phyloP scores from a whole-genome alignment of 2,329 filamentous ascomycete genomes.

The Eutypa lata region DNA sequence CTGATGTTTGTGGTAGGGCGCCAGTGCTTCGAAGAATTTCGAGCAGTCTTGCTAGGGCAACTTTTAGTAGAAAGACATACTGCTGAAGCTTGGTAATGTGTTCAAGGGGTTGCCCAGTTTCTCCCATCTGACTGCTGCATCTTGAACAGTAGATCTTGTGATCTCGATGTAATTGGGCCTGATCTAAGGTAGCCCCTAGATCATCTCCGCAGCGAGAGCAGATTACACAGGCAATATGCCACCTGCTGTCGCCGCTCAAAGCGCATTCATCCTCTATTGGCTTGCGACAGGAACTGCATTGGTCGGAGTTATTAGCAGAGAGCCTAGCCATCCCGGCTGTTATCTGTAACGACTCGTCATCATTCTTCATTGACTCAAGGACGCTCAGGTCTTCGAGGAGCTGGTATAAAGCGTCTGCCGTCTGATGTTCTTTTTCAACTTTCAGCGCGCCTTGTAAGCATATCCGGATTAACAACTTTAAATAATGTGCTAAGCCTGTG shows the following conservation, averaged over 20 bases:
- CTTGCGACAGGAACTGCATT: constrained; percentile 76
- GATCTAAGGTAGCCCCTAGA: constrained; percentile 63
- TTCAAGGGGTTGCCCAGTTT: constrained; percentile 56
- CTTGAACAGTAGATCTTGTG: constrained; percentile 67
- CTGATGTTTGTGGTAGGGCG: constrained; percentile 70
- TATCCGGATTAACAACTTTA: constrained; percentile 95
- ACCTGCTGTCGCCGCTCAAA: constrained; percentile 69
- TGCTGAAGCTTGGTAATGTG: constrained; percentile 84
- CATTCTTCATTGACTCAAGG: constrained; percentile 72
- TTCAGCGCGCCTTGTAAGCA: constrained; percentile 91
- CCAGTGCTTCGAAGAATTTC: constrained; percentile 83
- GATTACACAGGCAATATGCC: constrained; percentile 79
- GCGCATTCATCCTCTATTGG: constrained; percentile 95
- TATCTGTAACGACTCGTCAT: constrained; percentile 66
- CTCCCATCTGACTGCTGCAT: constrained; percentile 59
- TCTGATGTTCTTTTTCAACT: constrained; percentile 79
- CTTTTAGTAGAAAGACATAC: constrained; percentile 88
- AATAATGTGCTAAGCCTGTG: constrained; percentile 92
- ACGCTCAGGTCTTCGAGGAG: constrained; percentile 83
- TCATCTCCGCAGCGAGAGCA: constrained; percentile 67
- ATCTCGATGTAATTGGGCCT: constrained; percentile 70
- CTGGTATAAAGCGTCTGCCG: constrained; percentile 70
- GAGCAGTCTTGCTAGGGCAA: constrained; percentile 84
- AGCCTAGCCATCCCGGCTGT: constrained; percentile 64
- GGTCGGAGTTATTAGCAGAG: constrained; percentile 75